Base-by-base conservation (phyloP, 1,284 basidiomycete genomes). In the Puccinia novopanici region DNA sequence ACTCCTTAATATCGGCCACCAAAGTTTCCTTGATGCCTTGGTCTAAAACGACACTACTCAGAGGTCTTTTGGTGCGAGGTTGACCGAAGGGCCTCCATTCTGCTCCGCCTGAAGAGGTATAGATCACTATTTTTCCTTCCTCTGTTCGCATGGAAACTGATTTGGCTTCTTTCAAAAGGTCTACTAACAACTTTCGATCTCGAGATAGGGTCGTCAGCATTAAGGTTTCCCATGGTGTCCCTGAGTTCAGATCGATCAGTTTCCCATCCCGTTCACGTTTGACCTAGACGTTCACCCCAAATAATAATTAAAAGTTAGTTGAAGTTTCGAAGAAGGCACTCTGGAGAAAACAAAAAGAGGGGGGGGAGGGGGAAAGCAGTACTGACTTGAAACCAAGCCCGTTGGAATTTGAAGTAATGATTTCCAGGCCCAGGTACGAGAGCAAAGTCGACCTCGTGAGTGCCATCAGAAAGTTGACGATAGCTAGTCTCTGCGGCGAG, bases 31-130 rank as follows among this genome's bases (percentile, higher is more conserved):
- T 90, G 22, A 94, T 89, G 4, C 92, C 95, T 30, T 91, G 87
- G 54, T 90, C 91, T 3, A 99, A 88, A 1, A 99, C 93, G n/a
- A 99, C 97, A 83, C 94, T 97, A 45, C 90, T 89, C 65, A 99
- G 86, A 52, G 95, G 92, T 57, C 97, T 88, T 85, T 95, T 94
- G 81, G 91, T 88, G 75, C 96, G 88, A 30, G 97, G 96, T 83
- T 92, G 91, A 5, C 97, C 97, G 84, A 99, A 99, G 3, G 93
- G 95, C 79, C 91, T 89, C 97, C 97, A 99, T 85, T 98, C 95
- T 24, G 91, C 91, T 0, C 94, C 94, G 93, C 95, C 97, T 19
- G 40, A 59, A 12, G 95, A 93, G 0, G 95, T 98, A 84, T 96
- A 94, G 82, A 99, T 93, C 78, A 98, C 92, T 27, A 97, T 93